Evolutionary conservation across 345 rosid species (phyloP).

Genomic region (Corymbia maculata): DNA sequence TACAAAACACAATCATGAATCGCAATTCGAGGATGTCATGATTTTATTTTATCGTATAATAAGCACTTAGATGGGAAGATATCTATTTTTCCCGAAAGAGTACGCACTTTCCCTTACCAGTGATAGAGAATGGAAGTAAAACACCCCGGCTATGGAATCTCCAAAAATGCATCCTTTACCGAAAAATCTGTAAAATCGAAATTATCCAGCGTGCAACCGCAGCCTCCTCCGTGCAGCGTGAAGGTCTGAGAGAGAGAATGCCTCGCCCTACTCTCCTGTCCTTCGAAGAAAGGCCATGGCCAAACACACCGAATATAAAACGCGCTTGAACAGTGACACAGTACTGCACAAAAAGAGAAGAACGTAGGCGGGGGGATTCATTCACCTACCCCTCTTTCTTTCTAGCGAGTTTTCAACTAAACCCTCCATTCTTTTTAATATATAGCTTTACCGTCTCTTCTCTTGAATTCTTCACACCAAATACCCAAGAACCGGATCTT

Average conservation of each 20-base stretch:
- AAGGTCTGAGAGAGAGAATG: neutral
- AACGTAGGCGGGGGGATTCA: neutral
- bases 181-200: neutral
- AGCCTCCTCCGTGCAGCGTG: neutral
- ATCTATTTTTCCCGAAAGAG: too few species aligned
- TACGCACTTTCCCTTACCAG: neutral
- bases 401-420: neutral
- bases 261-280: neutral
- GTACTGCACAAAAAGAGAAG: neutral
- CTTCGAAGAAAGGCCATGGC: neutral
- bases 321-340: neutral
- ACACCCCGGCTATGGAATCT: neutral
- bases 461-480: neutral
- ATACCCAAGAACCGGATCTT: neutral
- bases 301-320: neutral
- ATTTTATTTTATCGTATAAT: neutral
- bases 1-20: neutral
- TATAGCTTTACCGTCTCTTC: constrained; percentile 5
- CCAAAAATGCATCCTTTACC: neutral
- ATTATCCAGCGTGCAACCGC: neutral
- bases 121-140: neutral
- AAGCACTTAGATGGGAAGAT: neutral
- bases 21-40: neutral
- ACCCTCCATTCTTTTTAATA: neutral
- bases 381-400: constrained; percentile 11